Evolutionary conservation across 179 eudicot genomes (phyloP).

Genomic region (Dionaea muscipula): DNA sequence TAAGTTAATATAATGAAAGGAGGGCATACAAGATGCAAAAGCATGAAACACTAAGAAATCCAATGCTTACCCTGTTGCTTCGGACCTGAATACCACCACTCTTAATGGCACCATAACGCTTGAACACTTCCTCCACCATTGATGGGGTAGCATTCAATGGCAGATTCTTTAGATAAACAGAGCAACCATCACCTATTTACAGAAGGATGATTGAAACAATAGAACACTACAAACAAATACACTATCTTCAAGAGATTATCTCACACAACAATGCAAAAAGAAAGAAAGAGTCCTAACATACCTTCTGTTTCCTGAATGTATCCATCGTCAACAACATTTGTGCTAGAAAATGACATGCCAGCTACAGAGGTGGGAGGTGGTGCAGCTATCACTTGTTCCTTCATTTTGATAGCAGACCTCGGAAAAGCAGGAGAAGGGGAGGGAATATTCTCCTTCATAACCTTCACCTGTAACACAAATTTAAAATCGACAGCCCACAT

Average conservation of each 20-base stretch:
- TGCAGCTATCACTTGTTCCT: conserved; percentile 22
- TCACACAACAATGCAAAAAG: neutral
- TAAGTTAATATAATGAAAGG: neutral
- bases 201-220: conserved; percentile 1
- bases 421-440: conserved; percentile 32
- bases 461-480: conserved; percentile 34
- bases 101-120: conserved; percentile 63
- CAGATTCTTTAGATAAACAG: conserved; percentile 60
- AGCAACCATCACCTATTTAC: conserved; percentile 55
- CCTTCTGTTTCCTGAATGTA: conserved; percentile 33
- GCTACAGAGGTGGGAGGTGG: conserved; percentile 18
- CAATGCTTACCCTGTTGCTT: conserved; percentile 37
- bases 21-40: neutral
- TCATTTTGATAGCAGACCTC: conserved; percentile 30
- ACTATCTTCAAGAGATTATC: neutral
- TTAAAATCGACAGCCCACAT: conserved; percentile 1
- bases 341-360: conserved; percentile 19
- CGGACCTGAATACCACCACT: conserved; percentile 72
- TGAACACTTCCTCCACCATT: conserved; percentile 55
- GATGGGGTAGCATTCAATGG: conserved; percentile 40
- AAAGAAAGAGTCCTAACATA: neutral
- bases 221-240: neutral
- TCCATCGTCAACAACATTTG: conserved; percentile 38
- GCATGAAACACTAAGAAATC: neutral
- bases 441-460: conserved; percentile 32